Conservation (phyloP, 345 rosid genomes). For the Luvunga scandens region DNA sequence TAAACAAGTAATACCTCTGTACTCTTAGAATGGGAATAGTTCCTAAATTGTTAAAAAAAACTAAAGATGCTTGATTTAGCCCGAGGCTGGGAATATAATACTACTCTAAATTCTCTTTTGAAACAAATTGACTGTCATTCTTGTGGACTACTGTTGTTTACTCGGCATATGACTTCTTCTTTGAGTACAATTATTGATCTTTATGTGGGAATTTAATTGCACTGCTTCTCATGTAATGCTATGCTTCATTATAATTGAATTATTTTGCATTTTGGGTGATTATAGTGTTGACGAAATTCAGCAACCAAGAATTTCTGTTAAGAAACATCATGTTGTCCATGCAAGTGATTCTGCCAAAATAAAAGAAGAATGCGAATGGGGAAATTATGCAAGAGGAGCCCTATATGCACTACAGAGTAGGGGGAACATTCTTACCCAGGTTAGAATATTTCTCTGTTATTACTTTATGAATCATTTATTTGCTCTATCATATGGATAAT, state of each 20-base stretch:
- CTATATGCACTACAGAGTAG: slow-evolving; percentile 67
- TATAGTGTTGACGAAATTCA: slow-evolving; percentile 68
- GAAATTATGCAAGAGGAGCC: slow-evolving; percentile 89
- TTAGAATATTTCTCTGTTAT: slow-evolving; percentile 22
- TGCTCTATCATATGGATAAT: background rate
- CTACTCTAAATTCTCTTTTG: background rate
- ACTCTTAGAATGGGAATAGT: background rate
- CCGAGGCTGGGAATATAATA: background rate
- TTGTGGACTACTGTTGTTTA: background rate
- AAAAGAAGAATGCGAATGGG: slow-evolving; percentile 63
- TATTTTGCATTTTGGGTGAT: slow-evolving; percentile 11
- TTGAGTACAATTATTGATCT: background rate
- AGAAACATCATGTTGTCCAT: slow-evolving; percentile 27
- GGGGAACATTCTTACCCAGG: slow-evolving; percentile 62
- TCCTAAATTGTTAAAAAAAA: background rate
- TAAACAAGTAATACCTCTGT: background rate
- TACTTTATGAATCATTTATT: background rate
- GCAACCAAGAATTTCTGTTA: slow-evolving; percentile 34
- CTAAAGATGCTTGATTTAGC: background rate
- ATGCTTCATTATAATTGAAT: background rate
- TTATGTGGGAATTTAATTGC: background rate
- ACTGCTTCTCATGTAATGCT: background rate
- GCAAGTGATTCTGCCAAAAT: slow-evolving; percentile 29
- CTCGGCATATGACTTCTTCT: background rate
- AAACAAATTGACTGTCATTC: background rate